Base-by-base conservation (phyloP, 805 yeast species). In the Crinitomyces ghanaensis region DNA sequence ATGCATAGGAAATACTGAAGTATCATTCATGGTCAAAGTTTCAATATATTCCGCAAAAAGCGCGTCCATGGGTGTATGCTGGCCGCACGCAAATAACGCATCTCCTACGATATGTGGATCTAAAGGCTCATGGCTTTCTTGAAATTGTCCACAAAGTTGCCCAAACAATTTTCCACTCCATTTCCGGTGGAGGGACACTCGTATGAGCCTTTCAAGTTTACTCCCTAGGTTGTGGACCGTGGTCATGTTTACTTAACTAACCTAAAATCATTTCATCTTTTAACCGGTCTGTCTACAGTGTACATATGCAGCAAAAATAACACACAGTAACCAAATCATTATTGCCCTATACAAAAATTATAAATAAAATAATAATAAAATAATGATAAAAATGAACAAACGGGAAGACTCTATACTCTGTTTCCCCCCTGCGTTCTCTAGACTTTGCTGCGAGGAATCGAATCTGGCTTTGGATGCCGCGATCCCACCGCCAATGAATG, bases 401-500 rank as follows among this genome's bases (percentile, higher is more conserved):
- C 11, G 13, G 14, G 14, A 30, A 12, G 16, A 12, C 30, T 25
- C 24, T 13, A 26, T 26, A 26, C 13, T 8, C 12, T 11, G 12
- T 14, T 26, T 26, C 14, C 28, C 8, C 9, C 28, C 7, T 14
- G 8, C n/a, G n/a, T n/a, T n/a, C 28, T 12, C 21, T 16, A n/a
- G 34, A 4, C 34, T n/a, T n/a, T 28, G 26, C 22, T 29, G 7
- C 45, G 37, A 14, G 51, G 49, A 20, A 48, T 47, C 19, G 35
- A 30, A 16, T 48, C 50, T 7, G 49, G 49, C 30, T 42, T 39
- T 13, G 53, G 53, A 35, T 43, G 48, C 31, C 38, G 39, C 11
- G 43, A 36, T 1, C 50, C 51, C n/a, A 48, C 49, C 15, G 39
- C 54, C 45, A 55, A 46, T 6, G 54, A 49, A 30, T 46, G 45